Evolutionary conservation across 1,139 yeast genomes (phyloP), one percentile per base, ranked within the genome.

Genomic region (Lodderomyces oxycetoniae): DNA sequence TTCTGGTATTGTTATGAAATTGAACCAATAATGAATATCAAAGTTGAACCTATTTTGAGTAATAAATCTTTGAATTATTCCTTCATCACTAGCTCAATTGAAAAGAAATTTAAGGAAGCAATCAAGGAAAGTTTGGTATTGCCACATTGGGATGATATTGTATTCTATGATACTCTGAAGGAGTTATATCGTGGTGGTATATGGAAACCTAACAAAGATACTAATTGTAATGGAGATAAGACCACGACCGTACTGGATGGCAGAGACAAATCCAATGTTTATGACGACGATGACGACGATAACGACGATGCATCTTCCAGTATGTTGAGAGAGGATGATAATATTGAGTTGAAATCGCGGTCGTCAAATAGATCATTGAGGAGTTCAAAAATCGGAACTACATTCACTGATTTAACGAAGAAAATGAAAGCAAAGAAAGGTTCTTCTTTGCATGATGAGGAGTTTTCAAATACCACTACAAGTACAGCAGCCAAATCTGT

Each of bases 111-210:
- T 45, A 77, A 82, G 38, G 95, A 87, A 32, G 84, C 89, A 0
- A 67, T 89, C 17, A 77, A 71, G 43, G 94, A 86, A 30, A 75
- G 93, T 10, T 61, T 89, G 37, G 97, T 91, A 0, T 58, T 75
- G 28, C 98, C 97, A 2, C 79, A 70, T 49, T 83, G 86, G 88
- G 97, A 91, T 53, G 97, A 91, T 55, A 59, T 87, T 28, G 76
- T 79, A 0, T 84, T 86, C 49, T 83, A 70, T 48, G 66, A 74
- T 37, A 79, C 96, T 0, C 49, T 60, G 1, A 66, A 61, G 13
- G 94, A 86, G 42, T 56, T 85, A 10, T 91, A 78, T 52, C 72
- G 96, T 43, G 97, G 96, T 31, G 98, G 98, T 11, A 79, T 91
- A 17, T 91, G 97, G 97, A 86, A 81, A 26, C n/a, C n/a, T n/a